Evolutionary conservation across 164 flowering plant genomes (phyloP).

Genomic region (Protea cynaroides): DNA sequence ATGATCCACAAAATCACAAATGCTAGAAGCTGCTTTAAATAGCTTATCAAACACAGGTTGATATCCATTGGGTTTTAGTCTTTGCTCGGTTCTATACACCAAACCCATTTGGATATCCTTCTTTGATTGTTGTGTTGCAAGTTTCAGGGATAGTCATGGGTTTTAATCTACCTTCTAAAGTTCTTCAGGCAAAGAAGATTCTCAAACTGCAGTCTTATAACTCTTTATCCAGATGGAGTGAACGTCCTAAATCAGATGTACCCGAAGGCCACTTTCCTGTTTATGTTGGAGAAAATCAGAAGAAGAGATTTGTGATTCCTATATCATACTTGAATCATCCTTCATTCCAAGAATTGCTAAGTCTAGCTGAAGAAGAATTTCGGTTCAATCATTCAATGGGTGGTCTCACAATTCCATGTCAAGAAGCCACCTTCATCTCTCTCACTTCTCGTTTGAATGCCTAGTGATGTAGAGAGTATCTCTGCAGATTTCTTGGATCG

Average conservation of each 20-base stretch:
- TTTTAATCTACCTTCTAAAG: constrained; percentile 13
- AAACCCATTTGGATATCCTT: no score
- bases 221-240: not conserved
- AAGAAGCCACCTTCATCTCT: constrained; percentile 13
- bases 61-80: no score
- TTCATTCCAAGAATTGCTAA: constrained; percentile 21
- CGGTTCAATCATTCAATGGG: constrained; percentile 34
- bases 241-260: constrained; percentile 4
- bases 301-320: constrained; percentile 29
- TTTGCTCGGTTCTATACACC: no score
- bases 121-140: no score
- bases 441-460: constrained; percentile 13
- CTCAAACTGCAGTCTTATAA: constrained; percentile 7
- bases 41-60: no score
- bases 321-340: constrained; percentile 33
- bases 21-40: no score
- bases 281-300: constrained; percentile 27
- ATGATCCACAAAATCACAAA: no score
- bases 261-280: constrained; percentile 34
- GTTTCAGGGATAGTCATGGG: no score
- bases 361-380: constrained; percentile 27
- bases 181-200: constrained; percentile 16
- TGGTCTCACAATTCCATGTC: constrained; percentile 31
- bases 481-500: no score
- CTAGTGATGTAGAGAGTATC: no score